Base-by-base conservation (phyloP, 1,284 basidiomycete species). In the Abortiporus biennis region DNA sequence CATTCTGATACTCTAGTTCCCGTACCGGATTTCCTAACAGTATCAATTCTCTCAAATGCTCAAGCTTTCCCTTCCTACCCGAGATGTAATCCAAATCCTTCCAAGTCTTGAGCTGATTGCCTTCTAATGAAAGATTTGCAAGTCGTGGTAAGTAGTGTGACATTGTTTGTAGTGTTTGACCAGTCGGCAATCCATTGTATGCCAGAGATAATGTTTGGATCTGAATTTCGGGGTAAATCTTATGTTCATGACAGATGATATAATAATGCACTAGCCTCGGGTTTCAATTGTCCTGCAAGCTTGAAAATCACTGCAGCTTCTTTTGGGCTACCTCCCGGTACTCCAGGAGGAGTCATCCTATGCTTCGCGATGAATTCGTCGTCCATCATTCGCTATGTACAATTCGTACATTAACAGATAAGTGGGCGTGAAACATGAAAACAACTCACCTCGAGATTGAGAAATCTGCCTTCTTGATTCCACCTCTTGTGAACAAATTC, bases 231-330 rank as follows among this genome's bases (percentile, higher is more conserved):
- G 5, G 39, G 36, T 51, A 40, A 47, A 21, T 23, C 6, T n/a
- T n/a, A n/a, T n/a, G n/a, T n/a, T n/a, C n/a, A 38, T 16, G 42
- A 36, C 23, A 39, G 35, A 23, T 25, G 43, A 23, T 25, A 38
- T 34, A n/a, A 21, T 8, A 27, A 45, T 17, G 1, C 6, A 57
- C 69, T 45, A 54, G 88, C 87, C 49, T 80, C 74, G 21, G 92
- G 91, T 51, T 78, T 80, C 33, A 91, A 74, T 12, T 85, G 76
- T 19, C 77, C 72, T 6, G 88, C 87, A 15, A 93, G 69, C 64
- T 93, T 94, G 68, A 91, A 90, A 29, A 93, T 78, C 19, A 91
- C 90, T 5, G 83, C 77, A 1, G 82, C 78, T 52, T 91, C 83
- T 50, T 76, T 78, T 27, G 65, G 58, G 12, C 73, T 68, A 25